phyloP scores from a whole-genome alignment of 768 basidiomycete species.

The Cystobasidium onofrii region DNA sequence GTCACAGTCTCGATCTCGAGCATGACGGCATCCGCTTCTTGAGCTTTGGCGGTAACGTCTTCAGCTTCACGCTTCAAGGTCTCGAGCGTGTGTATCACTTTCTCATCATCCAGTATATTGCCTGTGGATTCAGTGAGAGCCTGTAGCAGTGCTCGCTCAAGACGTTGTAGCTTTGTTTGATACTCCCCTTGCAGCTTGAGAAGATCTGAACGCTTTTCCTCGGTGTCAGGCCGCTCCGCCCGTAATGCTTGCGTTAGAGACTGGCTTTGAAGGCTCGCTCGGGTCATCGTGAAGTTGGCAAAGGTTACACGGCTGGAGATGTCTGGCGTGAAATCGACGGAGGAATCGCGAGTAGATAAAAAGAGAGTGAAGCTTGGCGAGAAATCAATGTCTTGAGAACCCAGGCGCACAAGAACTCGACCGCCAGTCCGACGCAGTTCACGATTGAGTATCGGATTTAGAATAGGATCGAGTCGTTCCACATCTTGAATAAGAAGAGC shows the following conservation, averaged over 20 bases:
- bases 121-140: conserved; percentile 93
- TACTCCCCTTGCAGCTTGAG: conserved; percentile 99
- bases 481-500: conserved; percentile 96
- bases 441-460: conserved; percentile 93
- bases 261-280: conserved; percentile 95
- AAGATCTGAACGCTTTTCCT: conserved; percentile 86
- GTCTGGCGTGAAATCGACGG: conserved; percentile 94
- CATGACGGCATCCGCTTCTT: conserved; percentile 94
- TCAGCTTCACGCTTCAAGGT: conserved; percentile 92
- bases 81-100: conserved; percentile 92
- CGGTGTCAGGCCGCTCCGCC: conserved; percentile 92
- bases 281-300: conserved; percentile 62
- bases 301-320: conserved; percentile 71
- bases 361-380: conserved; percentile 99
- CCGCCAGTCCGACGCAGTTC: conserved; percentile 94
- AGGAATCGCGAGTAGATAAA: conserved; percentile 91
- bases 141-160: conserved; percentile 85
- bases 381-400: conserved; percentile 97
- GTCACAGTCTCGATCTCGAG: conserved; percentile 93
- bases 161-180: conserved; percentile 76
- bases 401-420: conserved; percentile 89
- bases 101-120: conserved; percentile 97
- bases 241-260: conserved; percentile 94
- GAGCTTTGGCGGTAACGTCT: conserved; percentile 88
- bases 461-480: conserved; percentile 90